These are phyloP conservation scores for Phoma herbarum DNA, from an alignment of 2,329 filamentous ascomycete species.

Conservation along the genomic window DNA sequence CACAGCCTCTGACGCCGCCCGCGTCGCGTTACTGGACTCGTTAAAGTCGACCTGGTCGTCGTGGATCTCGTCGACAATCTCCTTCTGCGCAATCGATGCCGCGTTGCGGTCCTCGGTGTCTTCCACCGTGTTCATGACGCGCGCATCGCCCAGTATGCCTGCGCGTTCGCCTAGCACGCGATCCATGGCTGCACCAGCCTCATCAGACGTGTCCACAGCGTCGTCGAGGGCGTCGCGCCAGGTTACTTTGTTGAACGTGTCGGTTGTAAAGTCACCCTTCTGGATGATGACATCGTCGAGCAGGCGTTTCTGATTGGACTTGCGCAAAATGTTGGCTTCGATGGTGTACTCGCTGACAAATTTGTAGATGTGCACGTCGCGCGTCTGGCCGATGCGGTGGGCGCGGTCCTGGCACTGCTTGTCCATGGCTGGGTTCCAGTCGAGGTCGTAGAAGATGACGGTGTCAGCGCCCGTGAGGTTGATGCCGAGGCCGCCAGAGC, in stretches of 20 bases:
- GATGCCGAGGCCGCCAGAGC: conserved; percentile 93
- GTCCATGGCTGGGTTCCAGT: conserved; percentile 99
- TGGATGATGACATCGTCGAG: conserved; percentile 98
- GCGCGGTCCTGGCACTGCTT: conserved; percentile 98
- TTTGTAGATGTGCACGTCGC: conserved; percentile 96
- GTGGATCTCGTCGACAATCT: conserved; percentile 70
- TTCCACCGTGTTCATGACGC: conserved; percentile 87
- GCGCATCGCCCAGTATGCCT: conserved; percentile 65
- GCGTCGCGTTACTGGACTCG: conserved; percentile 41
- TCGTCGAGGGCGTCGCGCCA: conserved; percentile 73
- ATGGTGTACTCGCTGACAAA: conserved; percentile 74
- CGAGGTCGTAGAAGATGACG: conserved; percentile 98
- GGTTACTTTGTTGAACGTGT: conserved; percentile 84
- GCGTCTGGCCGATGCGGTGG: conserved; percentile 95
- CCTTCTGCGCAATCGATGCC: conserved; percentile 85
- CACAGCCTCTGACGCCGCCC: conserved; percentile 31
- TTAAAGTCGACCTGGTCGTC: conserved; percentile 56
- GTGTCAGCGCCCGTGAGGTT: conserved; percentile 97
- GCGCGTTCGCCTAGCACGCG: conserved; percentile 76
- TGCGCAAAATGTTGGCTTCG: conserved; percentile 95
- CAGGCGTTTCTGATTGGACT: conserved; percentile 97
- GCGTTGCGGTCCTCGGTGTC: conserved; percentile 91
- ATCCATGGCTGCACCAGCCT: conserved; percentile 84
- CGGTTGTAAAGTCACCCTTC: conserved; percentile 96
- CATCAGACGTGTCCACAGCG: conserved; percentile 61